Base-by-base conservation (phyloP, 2,329 filamentous ascomycete species). In the Ceratocystis colombiana region DNA sequence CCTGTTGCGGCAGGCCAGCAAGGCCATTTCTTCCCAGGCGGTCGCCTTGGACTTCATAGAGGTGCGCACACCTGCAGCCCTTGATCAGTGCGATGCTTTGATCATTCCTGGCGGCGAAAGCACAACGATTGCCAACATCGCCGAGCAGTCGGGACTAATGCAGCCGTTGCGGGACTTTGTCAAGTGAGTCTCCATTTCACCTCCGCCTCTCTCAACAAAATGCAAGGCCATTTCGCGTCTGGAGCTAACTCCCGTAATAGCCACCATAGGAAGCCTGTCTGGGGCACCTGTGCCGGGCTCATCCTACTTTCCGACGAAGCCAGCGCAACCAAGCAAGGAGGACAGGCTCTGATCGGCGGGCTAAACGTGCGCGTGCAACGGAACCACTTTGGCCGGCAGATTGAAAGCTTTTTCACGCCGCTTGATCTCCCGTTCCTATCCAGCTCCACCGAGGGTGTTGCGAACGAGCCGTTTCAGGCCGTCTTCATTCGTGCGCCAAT, bases 401-500 rank as follows among this genome's bases (percentile, higher is more conserved):
- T 88, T 15, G 90, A 97, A 76, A 95, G 89, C 73, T 97, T 97
- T 75, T 85, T 94, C 72, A 85, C 88, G 0, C 82, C 85, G 61
- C 75, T 96, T 41, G 76, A 87, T 15, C 77, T 96, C 28, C 84
- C 87, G 0, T 95, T 96, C 71, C 77, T 96, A 4, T 71, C 73
- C 20, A 71, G 67, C 12, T 66, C 59, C 37, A 3, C 20, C 15
- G 20, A 28, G 6, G 20, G 25, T 20, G 20, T 25, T n/a, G 2
- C 45, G 28, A 20, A 12, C 5, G 22, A 61, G 37, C 50, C 50
- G 69, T 97, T 95, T 73, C 84, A 85, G 1, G 90, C 87, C 1
- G 88, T 97, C 41, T 99, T 99, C 75, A 99, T 99, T 72, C 84
- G 94, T 7, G 94, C 94, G 0, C 94, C 94, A 0, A 88, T 97